phyloP scores from a whole-genome alignment of 2,329 filamentous ascomycete genomes.

The Neopestalotiopsis sp. region DNA sequence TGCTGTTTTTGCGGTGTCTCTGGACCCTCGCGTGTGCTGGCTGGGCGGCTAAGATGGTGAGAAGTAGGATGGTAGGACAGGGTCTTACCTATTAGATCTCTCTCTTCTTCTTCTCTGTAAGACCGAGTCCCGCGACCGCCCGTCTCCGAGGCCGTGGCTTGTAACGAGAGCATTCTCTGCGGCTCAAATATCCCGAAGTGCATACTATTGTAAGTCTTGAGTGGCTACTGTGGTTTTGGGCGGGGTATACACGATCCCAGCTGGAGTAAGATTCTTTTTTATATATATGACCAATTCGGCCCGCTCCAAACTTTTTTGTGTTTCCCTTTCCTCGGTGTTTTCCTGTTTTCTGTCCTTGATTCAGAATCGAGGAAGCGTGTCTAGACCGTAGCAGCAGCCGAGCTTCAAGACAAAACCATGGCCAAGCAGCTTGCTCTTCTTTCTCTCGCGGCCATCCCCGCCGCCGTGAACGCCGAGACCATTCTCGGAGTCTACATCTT shows the following conservation, averaged over 20 bases:
- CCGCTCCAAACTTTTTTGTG: background rate
- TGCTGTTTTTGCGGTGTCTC: no score
- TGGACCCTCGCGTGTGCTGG: background rate
- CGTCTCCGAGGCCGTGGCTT: conserved; percentile 1
- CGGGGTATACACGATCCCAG: background rate
- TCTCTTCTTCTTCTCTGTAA: background rate
- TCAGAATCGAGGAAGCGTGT: background rate
- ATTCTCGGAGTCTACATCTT: conserved; percentile 86
- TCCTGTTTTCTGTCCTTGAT: background rate
- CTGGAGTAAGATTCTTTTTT: background rate
- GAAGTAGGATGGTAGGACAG: background rate
- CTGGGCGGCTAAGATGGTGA: background rate
- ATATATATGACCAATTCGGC: background rate
- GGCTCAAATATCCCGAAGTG: background rate
- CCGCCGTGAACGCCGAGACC: conserved; percentile 60
- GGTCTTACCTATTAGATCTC: background rate
- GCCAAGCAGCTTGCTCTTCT: conserved; percentile 43
- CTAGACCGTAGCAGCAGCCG: background rate
- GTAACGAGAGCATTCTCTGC: background rate
- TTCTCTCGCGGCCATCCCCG: conserved; percentile 43
- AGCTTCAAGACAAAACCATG: conserved; percentile 33
- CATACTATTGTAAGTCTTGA: background rate
- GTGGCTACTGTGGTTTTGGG: background rate
- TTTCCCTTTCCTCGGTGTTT: background rate
- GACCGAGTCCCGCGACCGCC: conserved; percentile 12